Evolutionary conservation across 805 yeast genomes (phyloP).

Genomic region (Pichia scutulata): DNA sequence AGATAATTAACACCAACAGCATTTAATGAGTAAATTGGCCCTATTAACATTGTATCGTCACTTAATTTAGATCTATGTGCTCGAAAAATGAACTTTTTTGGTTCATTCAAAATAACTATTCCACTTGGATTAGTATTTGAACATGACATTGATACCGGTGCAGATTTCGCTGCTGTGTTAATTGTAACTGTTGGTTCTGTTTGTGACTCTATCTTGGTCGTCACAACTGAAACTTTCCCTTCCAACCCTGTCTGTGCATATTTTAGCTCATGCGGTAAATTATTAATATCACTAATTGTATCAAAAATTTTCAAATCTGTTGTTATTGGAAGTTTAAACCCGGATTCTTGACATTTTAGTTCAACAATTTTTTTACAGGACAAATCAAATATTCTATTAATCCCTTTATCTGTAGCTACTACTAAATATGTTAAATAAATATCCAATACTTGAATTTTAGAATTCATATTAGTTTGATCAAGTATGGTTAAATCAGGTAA

Average conservation of each 20-base stretch:
- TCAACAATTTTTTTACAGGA: slow-evolving; percentile 35
- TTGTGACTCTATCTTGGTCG: slow-evolving; percentile 33
- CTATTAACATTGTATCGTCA: slow-evolving; percentile 18
- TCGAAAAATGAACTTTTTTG: slow-evolving; percentile 62
- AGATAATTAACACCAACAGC: slow-evolving; percentile 11
- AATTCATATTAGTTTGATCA: slow-evolving; percentile 7
- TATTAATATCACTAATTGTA: slow-evolving; percentile 33
- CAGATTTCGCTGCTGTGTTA: slow-evolving; percentile 6
- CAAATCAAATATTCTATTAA: slow-evolving; percentile 47
- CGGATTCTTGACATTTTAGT: slow-evolving; percentile 47
- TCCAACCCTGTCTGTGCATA: slow-evolving; percentile 70
- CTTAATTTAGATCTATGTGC: slow-evolving; percentile 50
- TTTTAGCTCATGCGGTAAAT: not conserved
- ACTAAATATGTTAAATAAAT: slow-evolving; percentile 31
- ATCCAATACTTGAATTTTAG: slow-evolving; percentile 59
- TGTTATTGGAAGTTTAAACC: slow-evolving; percentile 55
- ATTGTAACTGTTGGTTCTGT: slow-evolving; percentile 9
- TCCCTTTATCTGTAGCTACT: slow-evolving; percentile 45
- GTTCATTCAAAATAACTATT: not conserved
- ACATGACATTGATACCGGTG: slow-evolving; percentile 4
- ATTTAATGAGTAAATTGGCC: slow-evolving; percentile 17
- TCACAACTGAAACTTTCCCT: slow-evolving; percentile 74
- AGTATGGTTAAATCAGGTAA: slow-evolving; percentile 16
- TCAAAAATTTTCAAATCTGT: slow-evolving; percentile 50
- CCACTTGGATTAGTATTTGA: slow-evolving; percentile 1